These are phyloP conservation scores for Solanum pinnatisectum DNA, from an alignment of 257 asterid species.

Conservation along the genomic window DNA sequence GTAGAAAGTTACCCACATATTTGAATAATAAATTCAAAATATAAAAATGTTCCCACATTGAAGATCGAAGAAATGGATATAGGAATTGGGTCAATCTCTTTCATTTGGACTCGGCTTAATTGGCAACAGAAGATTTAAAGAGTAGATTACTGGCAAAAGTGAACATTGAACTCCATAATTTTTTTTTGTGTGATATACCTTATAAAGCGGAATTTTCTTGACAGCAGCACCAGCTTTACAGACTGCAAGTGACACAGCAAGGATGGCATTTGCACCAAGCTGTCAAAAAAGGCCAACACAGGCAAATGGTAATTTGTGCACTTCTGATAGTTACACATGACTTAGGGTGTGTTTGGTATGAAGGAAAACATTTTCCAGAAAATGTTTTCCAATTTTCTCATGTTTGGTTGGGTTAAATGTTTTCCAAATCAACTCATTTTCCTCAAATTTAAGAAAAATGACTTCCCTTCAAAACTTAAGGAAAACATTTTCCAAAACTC, in stretches of 20 bases:
- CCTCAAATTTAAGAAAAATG: too few species aligned
- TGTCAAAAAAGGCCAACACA: conserved; percentile 8
- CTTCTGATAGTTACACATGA: background rate
- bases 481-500: too few species aligned
- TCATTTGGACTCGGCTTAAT: background rate
- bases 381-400: too few species aligned
- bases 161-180: background rate
- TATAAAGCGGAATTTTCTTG: conserved; percentile 68
- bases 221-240: conserved; percentile 94
- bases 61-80: background rate
- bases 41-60: background rate
- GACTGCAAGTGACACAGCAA: conserved; percentile 91
- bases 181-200: conserved; percentile 29
- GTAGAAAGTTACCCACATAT: background rate
- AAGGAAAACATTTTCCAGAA: too few species aligned
- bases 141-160: background rate
- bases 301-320: background rate
- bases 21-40: background rate
- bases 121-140: conserved; percentile 17
- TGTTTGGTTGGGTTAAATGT: too few species aligned
- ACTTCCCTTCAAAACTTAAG: too few species aligned
- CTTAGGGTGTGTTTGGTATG: too few species aligned
- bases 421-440: too few species aligned
- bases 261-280: conserved; percentile 98
- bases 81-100: background rate